Conservation (phyloP, 805 yeast genomes). For the Geotrichum ghanense region DNA sequence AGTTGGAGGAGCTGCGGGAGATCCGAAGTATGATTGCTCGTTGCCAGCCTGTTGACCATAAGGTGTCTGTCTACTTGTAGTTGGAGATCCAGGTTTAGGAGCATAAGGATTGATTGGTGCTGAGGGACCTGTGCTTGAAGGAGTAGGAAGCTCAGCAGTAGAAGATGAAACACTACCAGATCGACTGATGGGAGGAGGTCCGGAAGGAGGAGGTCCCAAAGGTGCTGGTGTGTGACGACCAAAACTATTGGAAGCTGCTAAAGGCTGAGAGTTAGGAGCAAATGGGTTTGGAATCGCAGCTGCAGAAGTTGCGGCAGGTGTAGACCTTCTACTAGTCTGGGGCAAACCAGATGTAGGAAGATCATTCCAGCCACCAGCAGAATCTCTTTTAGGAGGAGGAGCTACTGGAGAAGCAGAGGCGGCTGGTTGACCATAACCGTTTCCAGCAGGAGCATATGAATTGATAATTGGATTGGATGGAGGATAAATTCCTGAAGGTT, state of each 20-base stretch:
- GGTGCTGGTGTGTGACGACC: constrained; percentile 19
- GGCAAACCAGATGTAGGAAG: constrained; percentile 18
- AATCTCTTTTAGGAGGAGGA: constrained; percentile 13
- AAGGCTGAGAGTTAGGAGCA: constrained; percentile 14
- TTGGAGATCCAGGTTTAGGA: constrained; percentile 7
- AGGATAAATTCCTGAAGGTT: constrained; percentile 3
- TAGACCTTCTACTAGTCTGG: constrained; percentile 14
- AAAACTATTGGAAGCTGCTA: constrained; percentile 26
- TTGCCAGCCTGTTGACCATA: background rate
- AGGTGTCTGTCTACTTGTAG: background rate
- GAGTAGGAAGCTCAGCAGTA: constrained; percentile 17
- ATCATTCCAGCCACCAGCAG: constrained; percentile 23
- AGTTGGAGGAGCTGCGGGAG: constrained; percentile 5
- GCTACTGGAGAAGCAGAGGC: constrained; percentile 22
- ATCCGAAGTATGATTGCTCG: background rate
- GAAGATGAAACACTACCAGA: constrained; percentile 10
- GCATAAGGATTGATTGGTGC: constrained; percentile 20
- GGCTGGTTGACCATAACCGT: constrained; percentile 18
- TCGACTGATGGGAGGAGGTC: constrained; percentile 14
- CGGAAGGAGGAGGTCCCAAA: constrained; percentile 14
- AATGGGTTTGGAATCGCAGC: constrained; percentile 8
- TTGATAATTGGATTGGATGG: constrained; percentile 6
- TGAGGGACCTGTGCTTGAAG: constrained; percentile 16
- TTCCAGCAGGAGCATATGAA: constrained; percentile 13
- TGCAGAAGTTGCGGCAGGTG: constrained; percentile 18